A percentile compares a stretch with the other conserved stretches of the same genome.
Evolutionary conservation across 805 yeast genomes (phyloP).

Genomic region (Lipomyces starkeyi): DNA sequence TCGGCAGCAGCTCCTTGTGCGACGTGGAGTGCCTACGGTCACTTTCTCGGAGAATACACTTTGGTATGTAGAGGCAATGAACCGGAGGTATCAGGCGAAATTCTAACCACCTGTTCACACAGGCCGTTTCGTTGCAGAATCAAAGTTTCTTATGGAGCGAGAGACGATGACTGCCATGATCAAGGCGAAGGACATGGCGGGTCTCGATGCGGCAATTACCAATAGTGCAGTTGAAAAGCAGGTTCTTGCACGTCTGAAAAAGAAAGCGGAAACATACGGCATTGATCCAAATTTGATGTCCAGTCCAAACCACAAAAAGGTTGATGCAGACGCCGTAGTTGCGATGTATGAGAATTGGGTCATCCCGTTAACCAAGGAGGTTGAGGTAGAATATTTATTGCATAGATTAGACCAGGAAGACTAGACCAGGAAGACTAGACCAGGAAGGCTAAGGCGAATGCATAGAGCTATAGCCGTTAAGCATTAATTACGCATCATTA

Average conservation of each 20-base stretch:
- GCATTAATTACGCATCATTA: background rate
- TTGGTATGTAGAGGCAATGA: conserved; percentile 61
- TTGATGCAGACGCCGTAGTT: conserved; percentile 82
- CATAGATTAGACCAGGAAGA: conserved; percentile 68
- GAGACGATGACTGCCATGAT: conserved; percentile 71
- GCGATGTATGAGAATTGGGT: conserved; percentile 83
- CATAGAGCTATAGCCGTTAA: background rate
- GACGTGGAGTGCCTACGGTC: conserved; percentile 91
- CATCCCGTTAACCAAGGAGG: conserved; percentile 93
- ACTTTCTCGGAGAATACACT: conserved; percentile 89
- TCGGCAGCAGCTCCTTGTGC: conserved; percentile 82
- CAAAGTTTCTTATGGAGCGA: conserved; percentile 76
- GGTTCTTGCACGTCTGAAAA: conserved; percentile 76
- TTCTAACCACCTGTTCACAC: background rate
- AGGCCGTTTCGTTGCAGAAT: conserved; percentile 84
- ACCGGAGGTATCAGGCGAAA: background rate
- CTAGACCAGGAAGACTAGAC: too few relatives aligned
- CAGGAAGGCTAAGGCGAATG: background rate
- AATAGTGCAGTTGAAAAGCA: conserved; percentile 84
- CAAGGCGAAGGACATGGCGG: conserved; percentile 64
- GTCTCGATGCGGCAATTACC: conserved; percentile 81
- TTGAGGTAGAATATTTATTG: conserved; percentile 88
- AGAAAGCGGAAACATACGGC: conserved; percentile 86
- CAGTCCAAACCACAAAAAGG: conserved; percentile 64
- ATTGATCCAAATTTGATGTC: conserved; percentile 45